Base-by-base conservation (phyloP, 2,329 filamentous ascomycete species). In the Hymenoscyphus infarciens region DNA sequence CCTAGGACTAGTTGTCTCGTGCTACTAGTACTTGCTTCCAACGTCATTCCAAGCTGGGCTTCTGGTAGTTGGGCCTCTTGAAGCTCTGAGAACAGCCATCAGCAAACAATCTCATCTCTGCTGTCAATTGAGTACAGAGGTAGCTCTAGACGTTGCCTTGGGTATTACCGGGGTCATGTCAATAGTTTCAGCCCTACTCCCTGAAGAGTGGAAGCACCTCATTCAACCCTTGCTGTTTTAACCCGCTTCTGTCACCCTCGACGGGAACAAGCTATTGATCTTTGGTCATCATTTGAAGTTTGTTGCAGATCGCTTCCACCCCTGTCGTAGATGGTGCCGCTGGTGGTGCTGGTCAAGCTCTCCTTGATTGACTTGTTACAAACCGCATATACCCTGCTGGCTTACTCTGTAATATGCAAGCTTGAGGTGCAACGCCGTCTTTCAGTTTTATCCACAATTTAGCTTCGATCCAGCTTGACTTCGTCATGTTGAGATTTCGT, bases 341-440 rank as follows among this genome's bases (percentile, higher is more conserved):
- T 52, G 45, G 25, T 22, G 19, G 45, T 19, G 45, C 22, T 19
- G 25, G 45, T 52, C 45, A 52, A 22, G 19, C 45, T 25, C 10
- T n/a, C 39, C n/a, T n/a, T n/a, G n/a, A 45, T 45, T 19, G 22
- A 52, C 22, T 52, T 52, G 45, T 52, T 52, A 52, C 45, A 52
- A 52, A 52, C 45, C 19, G 3, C 45, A 25, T 52, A 52, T 13
- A 52, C 45, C 45, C 45, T 52, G 45, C 45, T 25, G 45, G 25
- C 45, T 52, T 52, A 52, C 19, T 25, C 45, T 15, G 45, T 52
- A 19, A 52, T 19, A 19, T 52, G 19, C 22, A 25, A 52, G 45
- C 19, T 52, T 22, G n/a, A n/a, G n/a, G n/a, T n/a, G 19, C 45
- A 52, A 52, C 19, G 45, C 45, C 45, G 8, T 52, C 22, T 52